phyloP scores from a whole-genome alignment of 2,329 filamentous ascomycete species.

The Epichloe sibirici region DNA sequence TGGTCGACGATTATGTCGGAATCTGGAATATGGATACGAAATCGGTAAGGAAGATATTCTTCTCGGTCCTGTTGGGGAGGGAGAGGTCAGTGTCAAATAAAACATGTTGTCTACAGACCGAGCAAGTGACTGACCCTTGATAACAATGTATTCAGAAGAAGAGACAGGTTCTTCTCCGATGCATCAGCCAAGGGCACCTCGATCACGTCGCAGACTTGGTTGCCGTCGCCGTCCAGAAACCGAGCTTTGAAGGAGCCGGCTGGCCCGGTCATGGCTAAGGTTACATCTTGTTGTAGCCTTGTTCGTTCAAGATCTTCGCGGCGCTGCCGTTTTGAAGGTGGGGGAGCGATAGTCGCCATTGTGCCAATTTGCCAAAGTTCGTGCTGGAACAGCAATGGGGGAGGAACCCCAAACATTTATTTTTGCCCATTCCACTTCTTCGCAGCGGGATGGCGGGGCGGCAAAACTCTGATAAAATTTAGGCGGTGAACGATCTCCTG shows the following conservation, averaged over 20 bases:
- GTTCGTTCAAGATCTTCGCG: slow-evolving; percentile 61
- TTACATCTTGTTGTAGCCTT: slow-evolving; percentile 63
- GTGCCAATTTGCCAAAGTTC: neutral
- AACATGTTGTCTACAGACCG: neutral
- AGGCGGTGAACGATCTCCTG: slow-evolving; percentile 13
- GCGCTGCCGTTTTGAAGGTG: slow-evolving; percentile 78
- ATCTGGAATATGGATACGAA: slow-evolving; percentile 45
- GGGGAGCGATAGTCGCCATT: slow-evolving; percentile 77
- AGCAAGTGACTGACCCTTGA: slow-evolving; percentile 42
- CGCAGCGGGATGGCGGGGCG: slow-evolving; percentile 2
- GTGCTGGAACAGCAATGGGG: neutral
- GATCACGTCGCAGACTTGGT: slow-evolving; percentile 58
- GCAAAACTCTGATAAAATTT: slow-evolving; percentile 16
- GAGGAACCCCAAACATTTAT: neutral
- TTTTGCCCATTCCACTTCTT: neutral
- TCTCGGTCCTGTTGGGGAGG: slow-evolving; percentile 33
- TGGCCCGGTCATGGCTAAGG: slow-evolving; percentile 52
- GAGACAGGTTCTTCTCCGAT: slow-evolving; percentile 77
- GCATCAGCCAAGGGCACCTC: slow-evolving; percentile 74
- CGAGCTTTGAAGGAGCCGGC: slow-evolving; percentile 72
- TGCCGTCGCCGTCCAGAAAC: slow-evolving; percentile 69
- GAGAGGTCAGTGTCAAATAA: neutral
- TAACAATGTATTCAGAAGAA: slow-evolving; percentile 74
- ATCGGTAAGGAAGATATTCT: slow-evolving; percentile 49
- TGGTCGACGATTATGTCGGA: slow-evolving; percentile 41